Percentiles rank a stretch among this genome's conserved stretches.
These are phyloP conservation scores for Galerina sulciceps DNA, from an alignment of 768 basidiomycete genomes.

Conservation along the genomic window DNA sequence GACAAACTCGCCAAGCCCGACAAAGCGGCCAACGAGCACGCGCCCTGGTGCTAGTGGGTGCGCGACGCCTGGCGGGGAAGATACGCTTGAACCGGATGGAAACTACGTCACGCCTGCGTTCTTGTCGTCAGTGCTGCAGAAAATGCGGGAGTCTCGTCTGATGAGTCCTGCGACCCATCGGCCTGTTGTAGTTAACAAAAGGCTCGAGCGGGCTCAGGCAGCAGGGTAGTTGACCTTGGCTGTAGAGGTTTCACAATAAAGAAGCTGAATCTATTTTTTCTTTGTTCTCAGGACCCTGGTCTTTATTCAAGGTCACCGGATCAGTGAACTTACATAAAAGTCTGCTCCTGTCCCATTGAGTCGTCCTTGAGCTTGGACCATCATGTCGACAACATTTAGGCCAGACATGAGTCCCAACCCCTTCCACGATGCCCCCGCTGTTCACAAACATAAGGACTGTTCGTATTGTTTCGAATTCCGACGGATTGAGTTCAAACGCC, in stretches of 20 bases:
- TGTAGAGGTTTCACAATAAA: neutral
- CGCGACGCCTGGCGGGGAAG: slow-evolving; percentile 33
- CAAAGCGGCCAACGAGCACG: slow-evolving; percentile 1
- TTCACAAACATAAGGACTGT: neutral
- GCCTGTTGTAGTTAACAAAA: slow-evolving; percentile 67
- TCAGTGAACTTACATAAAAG: too few species aligned
- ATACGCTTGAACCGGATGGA: slow-evolving; percentile 25
- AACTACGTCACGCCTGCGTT: slow-evolving; percentile 59
- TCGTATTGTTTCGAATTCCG: neutral
- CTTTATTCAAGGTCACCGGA: too few species aligned
- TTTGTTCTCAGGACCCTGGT: too few species aligned
- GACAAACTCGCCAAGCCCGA: slow-evolving; percentile 32
- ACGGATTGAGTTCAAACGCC: neutral
- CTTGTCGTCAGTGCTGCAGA: slow-evolving; percentile 57
- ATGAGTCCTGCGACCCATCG: slow-evolving; percentile 58
- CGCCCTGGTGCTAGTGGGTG: slow-evolving; percentile 16
- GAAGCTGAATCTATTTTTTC: too few species aligned
- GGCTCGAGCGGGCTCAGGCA: slow-evolving; percentile 73
- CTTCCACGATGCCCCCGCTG: neutral
- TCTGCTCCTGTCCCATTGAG: too few species aligned
- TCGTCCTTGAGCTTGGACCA: neutral
- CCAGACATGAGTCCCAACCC: neutral
- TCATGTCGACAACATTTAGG: neutral
- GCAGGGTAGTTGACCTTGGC: slow-evolving; percentile 42
- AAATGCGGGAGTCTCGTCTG: slow-evolving; percentile 70